A percentile compares a stretch with the other conserved stretches of the same genome.
Conservation (phyloP, 2,329 filamentous ascomycete species). For the Pseudopithomyces chartarum region DNA sequence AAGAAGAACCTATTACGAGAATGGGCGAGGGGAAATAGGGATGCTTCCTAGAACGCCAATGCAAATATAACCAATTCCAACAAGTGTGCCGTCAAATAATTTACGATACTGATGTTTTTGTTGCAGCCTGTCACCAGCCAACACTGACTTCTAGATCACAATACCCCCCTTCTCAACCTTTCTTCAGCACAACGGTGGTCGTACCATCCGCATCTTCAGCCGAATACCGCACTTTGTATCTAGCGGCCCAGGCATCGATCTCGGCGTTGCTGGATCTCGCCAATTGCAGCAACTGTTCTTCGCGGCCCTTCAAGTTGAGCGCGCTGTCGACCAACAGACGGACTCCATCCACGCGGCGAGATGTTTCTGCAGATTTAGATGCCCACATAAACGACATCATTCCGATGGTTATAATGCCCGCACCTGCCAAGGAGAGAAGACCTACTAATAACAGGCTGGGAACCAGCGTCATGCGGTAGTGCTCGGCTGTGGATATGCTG, state of each 20-base stretch:
- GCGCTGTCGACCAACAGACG: background rate
- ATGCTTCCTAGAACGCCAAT: constrained; percentile 20
- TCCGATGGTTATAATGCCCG: background rate
- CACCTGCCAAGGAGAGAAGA: background rate
- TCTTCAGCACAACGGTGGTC: background rate
- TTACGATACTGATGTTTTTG: too few relatives aligned
- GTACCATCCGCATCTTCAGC: background rate
- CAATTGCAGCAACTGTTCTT: background rate
- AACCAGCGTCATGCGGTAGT: constrained; percentile 22
- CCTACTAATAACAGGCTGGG: constrained; percentile 14
- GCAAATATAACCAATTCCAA: background rate
- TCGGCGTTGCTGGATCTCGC: background rate
- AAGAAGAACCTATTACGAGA: constrained; percentile 91
- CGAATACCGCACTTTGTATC: background rate
- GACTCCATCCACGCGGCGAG: background rate
- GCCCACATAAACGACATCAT: background rate
- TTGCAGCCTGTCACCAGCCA: background rate
- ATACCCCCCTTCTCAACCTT: background rate
- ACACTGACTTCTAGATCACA: background rate
- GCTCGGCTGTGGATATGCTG: background rate
- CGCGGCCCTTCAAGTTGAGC: background rate
- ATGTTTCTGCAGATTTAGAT: background rate
- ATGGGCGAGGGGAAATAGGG: constrained; percentile 70
- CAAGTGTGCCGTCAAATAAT: too few relatives aligned
- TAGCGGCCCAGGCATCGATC: background rate